A percentile compares a stretch with the other conserved stretches of the same genome.
phyloP scores from a whole-genome alignment of 306 rosid genomes.

The Quercus agrifolia region DNA sequence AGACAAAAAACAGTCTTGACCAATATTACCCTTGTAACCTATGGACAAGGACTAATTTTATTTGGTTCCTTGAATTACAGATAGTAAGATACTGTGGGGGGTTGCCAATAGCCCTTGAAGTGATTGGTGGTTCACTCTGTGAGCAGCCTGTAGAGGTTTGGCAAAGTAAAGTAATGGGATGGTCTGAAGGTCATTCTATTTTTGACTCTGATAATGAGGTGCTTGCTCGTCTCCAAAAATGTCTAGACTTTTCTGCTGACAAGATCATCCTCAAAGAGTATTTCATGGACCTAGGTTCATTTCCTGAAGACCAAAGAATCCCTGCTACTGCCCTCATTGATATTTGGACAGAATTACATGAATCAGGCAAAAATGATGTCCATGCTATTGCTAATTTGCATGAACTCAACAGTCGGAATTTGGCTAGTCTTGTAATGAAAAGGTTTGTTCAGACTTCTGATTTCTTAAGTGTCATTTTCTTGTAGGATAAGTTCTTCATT shows the following conservation, averaged over 20 bases:
- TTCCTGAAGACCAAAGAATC: constrained; percentile 37
- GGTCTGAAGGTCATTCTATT: constrained; percentile 10
- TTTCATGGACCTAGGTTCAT: constrained; percentile 40
- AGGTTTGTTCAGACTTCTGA: constrained; percentile 23
- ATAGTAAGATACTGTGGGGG: constrained; percentile 22
- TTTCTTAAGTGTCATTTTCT: too few relatives aligned
- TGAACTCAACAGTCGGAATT: constrained; percentile 3
- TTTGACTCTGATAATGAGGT: constrained; percentile 19
- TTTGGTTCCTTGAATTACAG: constrained; percentile 15
- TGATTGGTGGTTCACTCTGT: constrained; percentile 22
- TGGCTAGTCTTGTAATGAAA: constrained; percentile 18
- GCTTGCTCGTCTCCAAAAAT: constrained; percentile 19
- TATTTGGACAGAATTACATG: constrained; percentile 26
- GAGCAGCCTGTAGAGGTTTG: constrained; percentile 14
- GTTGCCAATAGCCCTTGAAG: constrained; percentile 28
- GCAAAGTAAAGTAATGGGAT: constrained; percentile 11
- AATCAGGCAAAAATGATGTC: constrained; percentile 10
- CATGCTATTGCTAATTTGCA: constrained; percentile 8
- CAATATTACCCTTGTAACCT: neutral
- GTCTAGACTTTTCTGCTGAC: constrained; percentile 24
- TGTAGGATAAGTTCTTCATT: too few relatives aligned
- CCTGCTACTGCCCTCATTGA: constrained; percentile 32
- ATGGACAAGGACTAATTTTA: neutral
- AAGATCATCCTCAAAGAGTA: constrained; percentile 20
- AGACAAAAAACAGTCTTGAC: neutral